Conservation (phyloP, 2,329 filamentous ascomycete species). For the Lachnellula hyalina region DNA sequence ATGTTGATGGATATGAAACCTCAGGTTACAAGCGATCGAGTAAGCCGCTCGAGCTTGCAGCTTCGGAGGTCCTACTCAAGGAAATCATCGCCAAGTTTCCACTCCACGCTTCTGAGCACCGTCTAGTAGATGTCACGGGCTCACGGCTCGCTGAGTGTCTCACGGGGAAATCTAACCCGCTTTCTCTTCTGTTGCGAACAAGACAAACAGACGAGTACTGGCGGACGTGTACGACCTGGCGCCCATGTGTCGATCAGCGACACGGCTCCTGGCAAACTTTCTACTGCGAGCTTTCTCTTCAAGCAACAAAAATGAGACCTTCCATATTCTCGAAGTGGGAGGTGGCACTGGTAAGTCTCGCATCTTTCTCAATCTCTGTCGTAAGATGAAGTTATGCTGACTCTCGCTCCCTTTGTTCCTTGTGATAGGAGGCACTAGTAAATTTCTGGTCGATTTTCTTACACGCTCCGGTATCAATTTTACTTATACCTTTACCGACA, state of each 20-base stretch:
- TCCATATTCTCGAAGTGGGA: not conserved
- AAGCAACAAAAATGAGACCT: not conserved
- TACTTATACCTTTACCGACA: slow-evolving; percentile 39
- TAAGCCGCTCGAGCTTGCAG: not conserved
- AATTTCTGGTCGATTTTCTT: slow-evolving; percentile 28
- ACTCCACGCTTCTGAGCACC: not conserved
- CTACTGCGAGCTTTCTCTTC: not conserved
- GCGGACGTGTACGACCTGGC: not conserved
- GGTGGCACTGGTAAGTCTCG: not conserved
- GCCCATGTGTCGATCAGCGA: not conserved
- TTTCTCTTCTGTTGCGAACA: not conserved
- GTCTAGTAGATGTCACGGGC: not conserved
- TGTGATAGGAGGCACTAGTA: slow-evolving; percentile 34
- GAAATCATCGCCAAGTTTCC: not conserved
- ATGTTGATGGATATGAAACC: not conserved
- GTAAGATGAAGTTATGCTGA: not conserved
- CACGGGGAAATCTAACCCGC: not conserved
- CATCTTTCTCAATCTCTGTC: not conserved
- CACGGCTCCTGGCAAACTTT: not conserved
- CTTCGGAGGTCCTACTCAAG: not conserved
- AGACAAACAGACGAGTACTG: not conserved
- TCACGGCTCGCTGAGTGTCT: not conserved
- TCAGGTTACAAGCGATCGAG: not conserved
- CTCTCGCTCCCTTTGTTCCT: not conserved
- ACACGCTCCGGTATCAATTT: slow-evolving; percentile 19